Base-by-base conservation (phyloP, 495 filamentous ascomycete genomes). In the Pyronema omphalodes region DNA sequence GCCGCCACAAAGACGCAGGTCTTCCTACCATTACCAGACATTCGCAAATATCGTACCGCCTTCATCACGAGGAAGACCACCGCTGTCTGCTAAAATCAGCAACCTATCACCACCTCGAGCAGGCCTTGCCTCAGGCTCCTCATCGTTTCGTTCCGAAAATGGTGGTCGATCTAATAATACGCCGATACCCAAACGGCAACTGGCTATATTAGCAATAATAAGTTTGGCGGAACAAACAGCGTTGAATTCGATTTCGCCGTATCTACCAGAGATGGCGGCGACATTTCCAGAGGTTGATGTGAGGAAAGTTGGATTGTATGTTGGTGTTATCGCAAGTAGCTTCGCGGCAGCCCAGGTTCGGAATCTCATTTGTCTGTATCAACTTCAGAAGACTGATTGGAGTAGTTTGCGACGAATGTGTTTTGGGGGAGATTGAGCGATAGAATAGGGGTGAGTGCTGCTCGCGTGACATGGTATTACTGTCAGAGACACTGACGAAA, bases 361-460 rank as follows among this genome's bases (percentile, higher is more conserved):
- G 11, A 17, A 14, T 11, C 45, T 48, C 19, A 19, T 2, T 54
- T 6, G 37, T n/a, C 17, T 12, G 17, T 43, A 43, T n/a, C 39
- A 43, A 43, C 6, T 6, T 43, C 12, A 43, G 12, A 14, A 11
- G 14, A 4, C n/a, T 29, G n/a, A 47, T 47, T 11, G 44, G 18
- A 17, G 7, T 41, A 50, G 29, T 50, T 50, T 36, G 18, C 50
- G 37, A 43, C 91, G 4, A 94, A 93, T 61, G 85, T 94, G 61
- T 76, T 93, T 55, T 98, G 91, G 91, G 91, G 91, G 6, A 89
- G 83, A 74, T 63, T 94, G 37, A 88, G 83, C 2, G 91, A 98
- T 67, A 74, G 79, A 14, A 75, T 94, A 43, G 91, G 91, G n/a
- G 51, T 53, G 19, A 14, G 51, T 43, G 15, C 19, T 14, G 12